Percentiles rank a stretch among this genome's conserved stretches.
phyloP scores from a whole-genome alignment of 192 early-diverging fungal genomes.

The Haplosporangium gracile region DNA sequence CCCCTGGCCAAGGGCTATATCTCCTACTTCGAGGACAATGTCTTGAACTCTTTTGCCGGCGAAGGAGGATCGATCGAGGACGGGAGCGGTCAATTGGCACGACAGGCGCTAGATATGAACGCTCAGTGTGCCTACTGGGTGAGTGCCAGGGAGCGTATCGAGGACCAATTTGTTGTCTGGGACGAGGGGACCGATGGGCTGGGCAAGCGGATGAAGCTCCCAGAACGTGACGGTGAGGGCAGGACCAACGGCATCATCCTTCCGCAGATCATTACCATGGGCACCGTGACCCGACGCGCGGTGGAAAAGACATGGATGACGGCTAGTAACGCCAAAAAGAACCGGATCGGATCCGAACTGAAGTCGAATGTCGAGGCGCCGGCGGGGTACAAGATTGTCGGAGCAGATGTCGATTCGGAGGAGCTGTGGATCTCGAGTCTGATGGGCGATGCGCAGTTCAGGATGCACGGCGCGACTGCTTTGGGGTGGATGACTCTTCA shows the following conservation, averaged over 20 bases:
- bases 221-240: slow-evolving; percentile 31
- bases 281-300: slow-evolving; percentile 93
- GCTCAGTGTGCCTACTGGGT: slow-evolving; percentile 93
- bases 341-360: slow-evolving; percentile 93
- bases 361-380: slow-evolving; percentile 92
- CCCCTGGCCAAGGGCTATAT: slow-evolving; percentile 91
- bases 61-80: slow-evolving; percentile 11
- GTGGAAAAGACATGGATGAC: slow-evolving; percentile 97
- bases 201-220: slow-evolving; percentile 60
- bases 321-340: slow-evolving; percentile 91
- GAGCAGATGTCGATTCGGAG: slow-evolving; percentile 97
- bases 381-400: slow-evolving; percentile 86
- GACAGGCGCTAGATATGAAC: slow-evolving; percentile 83
- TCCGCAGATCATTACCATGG: slow-evolving; percentile 93
- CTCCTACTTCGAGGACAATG: slow-evolving; percentile 81
- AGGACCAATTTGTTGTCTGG: slow-evolving; percentile 90
- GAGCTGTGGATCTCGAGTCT: slow-evolving; percentile 97
- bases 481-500: slow-evolving; percentile 99
- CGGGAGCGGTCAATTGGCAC: slow-evolving; percentile 63
- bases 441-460: slow-evolving; percentile 94
- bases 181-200: slow-evolving; percentile 54
- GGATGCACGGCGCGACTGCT: slow-evolving; percentile 92
- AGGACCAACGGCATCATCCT: slow-evolving; percentile 80
- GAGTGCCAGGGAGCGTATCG: slow-evolving; percentile 82
- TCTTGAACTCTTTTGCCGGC: slow-evolving; percentile 77